Evolutionary conservation across 441 rosid genomes (phyloP).

Genomic region (Gossypium schwendimanii): DNA sequence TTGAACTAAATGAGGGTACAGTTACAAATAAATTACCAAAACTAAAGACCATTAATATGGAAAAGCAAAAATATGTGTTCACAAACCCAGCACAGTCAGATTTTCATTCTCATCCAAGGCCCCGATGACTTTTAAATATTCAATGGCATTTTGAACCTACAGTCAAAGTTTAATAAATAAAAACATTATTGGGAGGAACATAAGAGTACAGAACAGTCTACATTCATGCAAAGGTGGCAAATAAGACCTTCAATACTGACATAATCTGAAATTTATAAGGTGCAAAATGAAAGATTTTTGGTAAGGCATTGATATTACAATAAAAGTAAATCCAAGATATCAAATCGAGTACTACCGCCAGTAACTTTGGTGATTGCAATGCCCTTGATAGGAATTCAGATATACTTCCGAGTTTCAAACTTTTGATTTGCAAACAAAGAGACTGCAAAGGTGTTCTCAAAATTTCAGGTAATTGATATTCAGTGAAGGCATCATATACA

Average conservation of each 20-base stretch:
- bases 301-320: not conserved
- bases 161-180: slow-evolving; percentile 5
- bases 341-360: slow-evolving; percentile 46
- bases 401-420: slow-evolving; percentile 74
- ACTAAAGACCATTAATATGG: not conserved
- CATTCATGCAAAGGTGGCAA: not conserved
- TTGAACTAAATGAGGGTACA: slow-evolving; percentile 11
- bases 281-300: not conserved
- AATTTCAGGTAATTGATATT: slow-evolving; percentile 89
- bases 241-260: not conserved
- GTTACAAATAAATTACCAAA: slow-evolving; percentile 4
- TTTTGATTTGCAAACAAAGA: slow-evolving; percentile 84
- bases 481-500: slow-evolving; percentile 72
- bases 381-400: slow-evolving; percentile 76
- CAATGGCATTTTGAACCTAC: slow-evolving; percentile 87
- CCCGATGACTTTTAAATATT: slow-evolving; percentile 74
- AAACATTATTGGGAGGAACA: not conserved
- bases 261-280: not conserved
- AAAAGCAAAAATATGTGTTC: slow-evolving; percentile 9
- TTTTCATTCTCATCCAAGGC: slow-evolving; percentile 76
- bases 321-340: slow-evolving; percentile 1
- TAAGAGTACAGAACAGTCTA: not conserved
- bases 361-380: slow-evolving; percentile 78
- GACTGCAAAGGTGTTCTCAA: slow-evolving; percentile 91
- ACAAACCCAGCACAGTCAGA: slow-evolving; percentile 67